These are phyloP conservation scores for Aureobasidium leucospermi DNA, from an alignment of 2,329 filamentous ascomycete genomes.

Conservation along the genomic window DNA sequence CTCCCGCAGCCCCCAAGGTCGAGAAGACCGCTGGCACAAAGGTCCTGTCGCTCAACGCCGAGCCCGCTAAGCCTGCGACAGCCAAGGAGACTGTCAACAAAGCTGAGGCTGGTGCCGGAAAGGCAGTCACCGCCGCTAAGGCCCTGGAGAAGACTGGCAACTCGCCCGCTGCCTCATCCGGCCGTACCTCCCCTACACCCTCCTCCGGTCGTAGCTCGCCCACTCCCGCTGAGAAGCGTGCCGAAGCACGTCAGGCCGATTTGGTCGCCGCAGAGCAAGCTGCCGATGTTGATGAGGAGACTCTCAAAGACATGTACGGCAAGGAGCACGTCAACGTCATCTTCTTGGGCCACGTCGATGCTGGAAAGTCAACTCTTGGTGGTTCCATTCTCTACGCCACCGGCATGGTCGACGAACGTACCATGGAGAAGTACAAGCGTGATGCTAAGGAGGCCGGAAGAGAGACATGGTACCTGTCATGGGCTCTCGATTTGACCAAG, in stretches of 20 bases:
- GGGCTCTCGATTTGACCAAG: conserved; percentile 94
- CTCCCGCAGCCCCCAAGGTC: conserved; percentile 39
- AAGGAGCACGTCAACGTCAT: conserved; percentile 94
- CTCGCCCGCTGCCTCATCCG: conserved; percentile 47
- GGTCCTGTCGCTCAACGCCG: conserved; percentile 59
- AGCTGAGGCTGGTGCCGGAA: conserved; percentile 57
- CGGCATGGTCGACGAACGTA: conserved; percentile 98
- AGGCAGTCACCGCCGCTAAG: conserved; percentile 80
- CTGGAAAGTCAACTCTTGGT: conserved; percentile 92
- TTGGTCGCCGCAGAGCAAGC: conserved; percentile 76
- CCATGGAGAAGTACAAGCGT: conserved; percentile 94
- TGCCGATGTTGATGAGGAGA: conserved; percentile 71
- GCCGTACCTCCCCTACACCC: conserved; percentile 71
- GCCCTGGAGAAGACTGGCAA: conserved; percentile 88
- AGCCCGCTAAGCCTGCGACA: conserved; percentile 30
- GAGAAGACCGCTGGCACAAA: conserved; percentile 52
- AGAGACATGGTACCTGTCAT: conserved; percentile 98
- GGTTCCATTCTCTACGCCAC: conserved; percentile 88
- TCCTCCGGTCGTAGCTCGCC: conserved; percentile 82
- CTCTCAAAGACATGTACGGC: conserved; percentile 90
- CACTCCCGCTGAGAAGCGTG: conserved; percentile 41
- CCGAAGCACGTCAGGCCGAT: conserved; percentile 62
- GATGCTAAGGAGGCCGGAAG: conserved; percentile 94
- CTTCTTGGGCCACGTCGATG: conserved; percentile 96
- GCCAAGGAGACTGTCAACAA: conserved; percentile 38